Evolutionary conservation across 1,139 yeast genomes (phyloP).

Genomic region (Suhomyces ambrosiae): DNA sequence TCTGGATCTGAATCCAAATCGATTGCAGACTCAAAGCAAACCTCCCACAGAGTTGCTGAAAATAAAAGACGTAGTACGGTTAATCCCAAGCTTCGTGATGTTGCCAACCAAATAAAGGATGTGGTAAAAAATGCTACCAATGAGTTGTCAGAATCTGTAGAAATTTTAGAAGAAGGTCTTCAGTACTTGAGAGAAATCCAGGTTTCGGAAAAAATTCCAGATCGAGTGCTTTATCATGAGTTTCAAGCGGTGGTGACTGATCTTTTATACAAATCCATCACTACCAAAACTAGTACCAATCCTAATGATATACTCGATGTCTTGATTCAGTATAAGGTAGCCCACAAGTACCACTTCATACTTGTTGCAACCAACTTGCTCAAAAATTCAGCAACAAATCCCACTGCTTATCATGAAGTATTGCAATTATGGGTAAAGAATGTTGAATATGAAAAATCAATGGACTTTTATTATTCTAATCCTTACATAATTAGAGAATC

Average conservation of each 20-base stretch:
- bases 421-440: constrained; percentile 39
- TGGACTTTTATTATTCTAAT: constrained; percentile 13
- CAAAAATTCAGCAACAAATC: too few species aligned
- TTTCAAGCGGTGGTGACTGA: constrained; percentile 32
- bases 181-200: constrained; percentile 44
- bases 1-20: constrained; percentile 5
- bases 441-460: constrained; percentile 29
- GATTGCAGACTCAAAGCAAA: constrained; percentile 1
- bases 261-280: constrained; percentile 26
- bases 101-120: constrained; percentile 33
- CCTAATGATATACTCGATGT: constrained; percentile 31
- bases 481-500: constrained; percentile 15
- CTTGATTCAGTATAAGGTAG: constrained; percentile 31
- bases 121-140: constrained; percentile 24
- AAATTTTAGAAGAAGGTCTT: constrained; percentile 47
- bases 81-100: constrained; percentile 37
- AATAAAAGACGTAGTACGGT: constrained; percentile 3
- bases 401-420: constrained; percentile 24
- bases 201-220: constrained; percentile 32
- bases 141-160: constrained; percentile 35
- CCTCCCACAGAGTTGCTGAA: neutral
- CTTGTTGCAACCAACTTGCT: constrained; percentile 27
- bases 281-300: constrained; percentile 19
- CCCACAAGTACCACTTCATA: constrained; percentile 37
- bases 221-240: constrained; percentile 14